phyloP scores from a whole-genome alignment of 1,284 basidiomycete genomes.

The Veloboletus limbatus region DNA sequence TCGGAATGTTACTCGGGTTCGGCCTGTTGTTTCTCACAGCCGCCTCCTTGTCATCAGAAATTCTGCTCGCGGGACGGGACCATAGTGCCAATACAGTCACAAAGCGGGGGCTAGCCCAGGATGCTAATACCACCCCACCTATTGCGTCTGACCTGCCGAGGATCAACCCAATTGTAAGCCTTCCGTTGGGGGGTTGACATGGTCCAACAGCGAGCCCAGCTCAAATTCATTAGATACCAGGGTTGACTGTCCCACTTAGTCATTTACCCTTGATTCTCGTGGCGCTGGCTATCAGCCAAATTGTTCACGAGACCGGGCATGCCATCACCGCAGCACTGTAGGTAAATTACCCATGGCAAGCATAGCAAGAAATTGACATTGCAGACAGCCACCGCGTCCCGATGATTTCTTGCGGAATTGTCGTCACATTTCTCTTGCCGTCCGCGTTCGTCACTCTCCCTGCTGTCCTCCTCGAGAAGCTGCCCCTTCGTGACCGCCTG shows the following conservation, averaged over 20 bases:
- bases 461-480: conserved; percentile 37
- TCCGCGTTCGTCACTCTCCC: conserved; percentile 69
- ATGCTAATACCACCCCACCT: not conserved
- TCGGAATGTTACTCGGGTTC: conserved; percentile 51
- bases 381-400: conserved; percentile 41
- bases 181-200: not conserved
- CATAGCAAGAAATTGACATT: conserved; percentile 4
- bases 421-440: conserved; percentile 56
- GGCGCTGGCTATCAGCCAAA: conserved; percentile 56
- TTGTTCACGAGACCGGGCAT: conserved; percentile 71
- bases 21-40: conserved; percentile 40
- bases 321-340: conserved; percentile 65
- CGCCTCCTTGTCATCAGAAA: conserved; percentile 23
- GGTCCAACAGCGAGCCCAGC: conserved; percentile 3
- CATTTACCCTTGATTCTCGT: conserved; percentile 60
- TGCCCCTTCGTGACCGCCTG: conserved; percentile 43
- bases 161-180: conserved; percentile 48
- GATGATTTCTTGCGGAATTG: conserved; percentile 54
- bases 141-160: conserved; percentile 16
- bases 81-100: conserved; percentile 10
- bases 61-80: conserved; percentile 9
- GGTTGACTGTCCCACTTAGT: conserved; percentile 65
- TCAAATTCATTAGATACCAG: conserved; percentile 57
- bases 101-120: conserved; percentile 16
- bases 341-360: conserved; percentile 22